Base-by-base conservation (phyloP, 768 basidiomycete species). In the Holtermannia corniformis region DNA sequence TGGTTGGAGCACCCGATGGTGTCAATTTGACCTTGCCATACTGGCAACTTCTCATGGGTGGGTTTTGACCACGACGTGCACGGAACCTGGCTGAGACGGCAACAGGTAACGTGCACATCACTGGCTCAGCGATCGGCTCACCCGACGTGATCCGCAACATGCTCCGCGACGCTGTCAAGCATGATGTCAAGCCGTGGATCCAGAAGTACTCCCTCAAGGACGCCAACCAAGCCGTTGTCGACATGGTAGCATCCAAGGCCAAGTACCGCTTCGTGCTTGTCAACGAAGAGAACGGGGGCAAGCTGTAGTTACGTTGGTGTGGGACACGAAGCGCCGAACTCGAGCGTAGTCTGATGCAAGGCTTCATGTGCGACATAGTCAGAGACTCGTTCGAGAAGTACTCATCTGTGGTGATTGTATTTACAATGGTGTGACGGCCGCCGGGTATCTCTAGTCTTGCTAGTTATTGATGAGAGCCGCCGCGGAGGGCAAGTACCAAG, bases 401-500 rank as follows among this genome's bases (percentile, higher is more conserved):
- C n/a, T n/a, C n/a, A n/a, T n/a, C n/a, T n/a, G n/a, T n/a, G n/a
- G n/a, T n/a, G n/a, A n/a, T n/a, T n/a, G n/a, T n/a, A n/a, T n/a
- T n/a, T n/a, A n/a, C n/a, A n/a, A n/a, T n/a, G n/a, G n/a, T n/a
- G n/a, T n/a, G n/a, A n/a, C n/a, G n/a, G n/a, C n/a, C n/a, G n/a
- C n/a, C n/a, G n/a, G n/a, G n/a, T n/a, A n/a, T n/a, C n/a, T n/a
- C n/a, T n/a, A n/a, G n/a, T n/a, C n/a, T n/a, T n/a, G n/a, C n/a
- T n/a, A n/a, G n/a, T 37, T 7, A 37, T 37, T 37, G 16, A 7
- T 37, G 32, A 16, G 10, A 37, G 32, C 93, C 93, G 42, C 93
- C 93, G 73, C 93, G 88, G 41, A 97, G 81, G 5, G 93, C 90
- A 44, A 97, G 82, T 51, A 97, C 93, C 47, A 97, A 78, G 76